These are phyloP conservation scores for Bipolaris victoriae DNA, from an alignment of 2,329 filamentous ascomycete genomes.

Conservation along the genomic window DNA sequence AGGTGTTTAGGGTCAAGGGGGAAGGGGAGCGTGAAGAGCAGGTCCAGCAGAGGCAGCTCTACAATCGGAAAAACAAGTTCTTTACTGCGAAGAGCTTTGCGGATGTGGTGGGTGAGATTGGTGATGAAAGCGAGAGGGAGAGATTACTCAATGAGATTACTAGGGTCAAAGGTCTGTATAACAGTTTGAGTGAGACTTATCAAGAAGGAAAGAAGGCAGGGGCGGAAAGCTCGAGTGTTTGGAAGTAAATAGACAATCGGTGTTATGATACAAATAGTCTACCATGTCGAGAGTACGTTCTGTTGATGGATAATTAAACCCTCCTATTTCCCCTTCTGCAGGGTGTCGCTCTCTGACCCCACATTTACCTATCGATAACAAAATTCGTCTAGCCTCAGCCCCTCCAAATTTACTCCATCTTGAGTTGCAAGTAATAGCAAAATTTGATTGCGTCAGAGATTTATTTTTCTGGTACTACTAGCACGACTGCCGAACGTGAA, in stretches of 20 bases:
- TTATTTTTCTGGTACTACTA: neutral
- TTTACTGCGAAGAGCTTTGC: constrained; percentile 46
- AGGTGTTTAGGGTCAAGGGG: constrained; percentile 60
- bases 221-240: constrained; percentile 22
- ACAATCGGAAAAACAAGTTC: constrained; percentile 64
- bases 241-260: constrained; percentile 14
- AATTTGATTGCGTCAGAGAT: neutral
- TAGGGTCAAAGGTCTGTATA: constrained; percentile 55
- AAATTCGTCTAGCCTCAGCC: constrained; percentile 16
- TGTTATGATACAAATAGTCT: neutral
- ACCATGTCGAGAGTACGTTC: neutral
- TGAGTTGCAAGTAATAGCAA: neutral
- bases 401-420: constrained; percentile 7
- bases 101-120: constrained; percentile 30
- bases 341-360: constrained; percentile 15
- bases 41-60: constrained; percentile 54
- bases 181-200: constrained; percentile 23
- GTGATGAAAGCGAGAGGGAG: constrained; percentile 8
- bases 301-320: neutral
- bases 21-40: constrained; percentile 27
- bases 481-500: too few species aligned
- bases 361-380: constrained; percentile 39
- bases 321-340: neutral
- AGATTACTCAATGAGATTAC: constrained; percentile 49
- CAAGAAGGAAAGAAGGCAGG: constrained; percentile 23